Evolutionary conservation across 371 early-diverging fungal species (phyloP).

Genomic region (Nematocida ironsii): DNA sequence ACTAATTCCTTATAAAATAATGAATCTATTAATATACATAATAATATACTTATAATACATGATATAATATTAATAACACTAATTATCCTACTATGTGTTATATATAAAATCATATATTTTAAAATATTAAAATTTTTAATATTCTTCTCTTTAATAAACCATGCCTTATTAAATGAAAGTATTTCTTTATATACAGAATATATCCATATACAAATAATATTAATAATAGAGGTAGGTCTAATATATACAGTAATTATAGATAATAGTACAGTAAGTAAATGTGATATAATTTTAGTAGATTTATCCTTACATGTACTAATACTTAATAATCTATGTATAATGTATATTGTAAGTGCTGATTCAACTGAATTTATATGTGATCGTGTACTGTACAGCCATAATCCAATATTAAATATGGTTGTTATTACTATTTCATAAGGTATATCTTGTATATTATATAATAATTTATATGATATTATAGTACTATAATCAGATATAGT

Average conservation of each 20-base stretch:
- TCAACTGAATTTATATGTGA: slow-evolving; percentile 55
- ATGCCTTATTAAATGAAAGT: not conserved
- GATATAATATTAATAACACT: not conserved
- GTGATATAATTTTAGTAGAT: slow-evolving; percentile 1
- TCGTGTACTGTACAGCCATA: slow-evolving; percentile 53
- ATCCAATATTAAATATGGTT: slow-evolving; percentile 25
- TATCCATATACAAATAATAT: not conserved
- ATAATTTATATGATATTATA: not conserved
- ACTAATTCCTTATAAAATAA: slow-evolving; percentile 34
- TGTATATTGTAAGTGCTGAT: not conserved
- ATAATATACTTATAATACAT: not conserved
- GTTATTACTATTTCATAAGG: slow-evolving; percentile 19
- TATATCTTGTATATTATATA: not conserved
- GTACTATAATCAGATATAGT: slow-evolving; percentile 45
- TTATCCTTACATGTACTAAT: not conserved
- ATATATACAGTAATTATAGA: slow-evolving; percentile 16
- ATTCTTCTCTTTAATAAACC: slow-evolving; percentile 4
- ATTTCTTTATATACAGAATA: slow-evolving; percentile 13
- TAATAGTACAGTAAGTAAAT: slow-evolving; percentile 1
- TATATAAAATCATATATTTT: not conserved
- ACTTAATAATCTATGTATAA: not conserved
- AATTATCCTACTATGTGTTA: slow-evolving; percentile 24
- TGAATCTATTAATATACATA: slow-evolving; percentile 1
- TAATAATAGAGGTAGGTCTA: slow-evolving; percentile 34
- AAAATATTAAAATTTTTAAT: not conserved